phyloP scores from a whole-genome alignment of 169 alveolate genomes.

The Eimeria falciformis region DNA sequence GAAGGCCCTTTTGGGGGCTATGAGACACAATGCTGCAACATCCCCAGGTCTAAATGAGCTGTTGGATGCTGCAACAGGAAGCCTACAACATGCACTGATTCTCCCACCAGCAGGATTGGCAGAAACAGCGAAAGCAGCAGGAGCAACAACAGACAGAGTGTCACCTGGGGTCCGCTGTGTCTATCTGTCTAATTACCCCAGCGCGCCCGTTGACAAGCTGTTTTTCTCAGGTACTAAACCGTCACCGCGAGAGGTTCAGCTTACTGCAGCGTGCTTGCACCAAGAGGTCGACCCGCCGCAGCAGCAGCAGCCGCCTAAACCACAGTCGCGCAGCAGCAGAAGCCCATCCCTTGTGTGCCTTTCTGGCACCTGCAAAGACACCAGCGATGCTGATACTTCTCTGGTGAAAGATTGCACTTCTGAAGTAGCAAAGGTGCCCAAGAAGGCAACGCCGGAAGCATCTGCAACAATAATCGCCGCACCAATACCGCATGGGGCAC shows the following conservation, averaged over 20 bases:
- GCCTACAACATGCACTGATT: too few relatives aligned
- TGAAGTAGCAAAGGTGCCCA: neutral
- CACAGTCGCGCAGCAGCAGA: constrained; percentile 8
- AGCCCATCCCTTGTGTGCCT: neutral
- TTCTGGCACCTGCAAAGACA: neutral
- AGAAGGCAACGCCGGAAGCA: neutral
- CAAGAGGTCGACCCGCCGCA: neutral
- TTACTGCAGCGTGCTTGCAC: neutral
- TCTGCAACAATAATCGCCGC: neutral
- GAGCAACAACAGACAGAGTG: neutral
- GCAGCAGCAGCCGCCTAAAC: constrained; percentile 24
- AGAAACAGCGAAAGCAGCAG: neutral
- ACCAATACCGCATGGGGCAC: neutral
- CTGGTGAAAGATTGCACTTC: neutral
- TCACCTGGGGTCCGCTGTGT: neutral
- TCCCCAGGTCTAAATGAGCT: too few relatives aligned
- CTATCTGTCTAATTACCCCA: neutral
- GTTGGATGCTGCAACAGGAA: too few relatives aligned
- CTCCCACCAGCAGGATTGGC: neutral
- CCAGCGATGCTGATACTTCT: neutral
- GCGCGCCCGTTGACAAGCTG: too few relatives aligned
- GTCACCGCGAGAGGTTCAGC: too few relatives aligned
- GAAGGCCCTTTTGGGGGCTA: too few relatives aligned
- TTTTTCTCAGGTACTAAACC: too few relatives aligned
- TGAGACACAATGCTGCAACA: too few relatives aligned